phyloP scores from a whole-genome alignment of 139 green algal species.

The Haematococcus lacustris region DNA sequence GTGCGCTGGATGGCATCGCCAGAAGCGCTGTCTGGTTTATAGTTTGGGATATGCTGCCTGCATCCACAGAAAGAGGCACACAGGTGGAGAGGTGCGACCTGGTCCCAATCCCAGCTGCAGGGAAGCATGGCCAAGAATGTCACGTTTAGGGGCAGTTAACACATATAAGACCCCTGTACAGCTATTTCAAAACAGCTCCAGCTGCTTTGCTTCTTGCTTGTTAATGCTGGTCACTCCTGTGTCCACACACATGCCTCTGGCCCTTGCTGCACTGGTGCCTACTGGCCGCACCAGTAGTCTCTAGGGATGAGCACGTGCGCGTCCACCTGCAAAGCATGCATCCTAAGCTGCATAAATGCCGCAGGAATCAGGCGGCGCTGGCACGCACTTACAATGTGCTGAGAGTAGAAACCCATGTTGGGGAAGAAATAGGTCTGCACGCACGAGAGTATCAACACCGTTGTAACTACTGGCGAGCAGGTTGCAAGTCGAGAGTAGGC shows the following conservation, averaged over 20 bases:
- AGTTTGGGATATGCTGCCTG: constrained; percentile 26
- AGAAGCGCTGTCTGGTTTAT: constrained; percentile 18
- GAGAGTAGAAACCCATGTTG: constrained; percentile 45
- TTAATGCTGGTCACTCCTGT: background rate
- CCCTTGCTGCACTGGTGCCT: no score
- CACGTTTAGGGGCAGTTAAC: background rate
- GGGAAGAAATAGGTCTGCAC: constrained; percentile 38
- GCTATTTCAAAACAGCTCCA: background rate
- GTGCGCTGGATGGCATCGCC: constrained; percentile 37
- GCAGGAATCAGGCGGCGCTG: background rate
- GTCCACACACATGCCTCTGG: no score
- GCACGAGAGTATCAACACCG: background rate
- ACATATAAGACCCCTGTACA: background rate
- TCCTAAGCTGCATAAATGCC: background rate
- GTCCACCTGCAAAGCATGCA: constrained; percentile 13
- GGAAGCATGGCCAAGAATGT: background rate
- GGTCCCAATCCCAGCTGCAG: background rate
- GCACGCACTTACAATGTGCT: constrained; percentile 21
- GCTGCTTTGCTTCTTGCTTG: background rate
- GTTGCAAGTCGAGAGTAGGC: background rate
- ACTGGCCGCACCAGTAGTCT: constrained; percentile 21
- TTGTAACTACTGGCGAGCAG: background rate
- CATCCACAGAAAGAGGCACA: background rate
- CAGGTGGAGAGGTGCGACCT: background rate
- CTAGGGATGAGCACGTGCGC: constrained; percentile 29